phyloP scores from a whole-genome alignment of 495 filamentous ascomycete genomes.

The Aspergillus bridgeri region DNA sequence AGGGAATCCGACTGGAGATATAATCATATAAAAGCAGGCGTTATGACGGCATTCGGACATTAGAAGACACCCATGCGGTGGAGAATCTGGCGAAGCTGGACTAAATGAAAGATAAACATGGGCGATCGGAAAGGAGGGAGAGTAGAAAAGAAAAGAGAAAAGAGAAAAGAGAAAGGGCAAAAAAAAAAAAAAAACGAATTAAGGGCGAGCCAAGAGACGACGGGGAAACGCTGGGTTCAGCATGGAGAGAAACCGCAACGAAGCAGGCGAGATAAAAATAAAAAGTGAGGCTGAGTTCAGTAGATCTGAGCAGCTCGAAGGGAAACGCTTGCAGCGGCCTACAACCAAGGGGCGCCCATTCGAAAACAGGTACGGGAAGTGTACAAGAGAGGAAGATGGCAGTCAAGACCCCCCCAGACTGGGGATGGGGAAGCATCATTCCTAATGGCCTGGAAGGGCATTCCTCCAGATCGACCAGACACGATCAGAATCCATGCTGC shows the following conservation, averaged over 20 bases:
- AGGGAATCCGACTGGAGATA: conserved; percentile 11
- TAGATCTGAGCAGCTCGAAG: background rate
- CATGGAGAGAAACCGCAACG: background rate
- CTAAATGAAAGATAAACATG: background rate
- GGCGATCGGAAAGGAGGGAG: background rate
- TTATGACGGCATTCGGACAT: background rate
- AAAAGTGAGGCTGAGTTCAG: conserved; percentile 16
- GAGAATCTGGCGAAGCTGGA: background rate
- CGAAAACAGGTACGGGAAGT: background rate
- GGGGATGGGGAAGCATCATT: background rate
- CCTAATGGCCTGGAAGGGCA: conserved; percentile 1
- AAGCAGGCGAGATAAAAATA: background rate
- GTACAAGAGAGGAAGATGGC: background rate
- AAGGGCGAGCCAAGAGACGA: background rate
- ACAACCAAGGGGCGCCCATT: background rate
- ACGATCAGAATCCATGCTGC: too few species aligned
- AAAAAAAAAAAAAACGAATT: background rate
- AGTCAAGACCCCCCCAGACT: too few species aligned
- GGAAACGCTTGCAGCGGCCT: conserved; percentile 9
- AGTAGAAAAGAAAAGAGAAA: background rate
- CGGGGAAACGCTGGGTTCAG: conserved; percentile 1
- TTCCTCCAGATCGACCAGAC: too few species aligned
- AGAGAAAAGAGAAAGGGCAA: background rate
- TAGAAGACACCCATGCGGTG: background rate
- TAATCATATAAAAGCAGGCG: background rate